These are phyloP conservation scores for Russula virescens DNA, from an alignment of 768 basidiomycete genomes.

Conservation along the genomic window DNA sequence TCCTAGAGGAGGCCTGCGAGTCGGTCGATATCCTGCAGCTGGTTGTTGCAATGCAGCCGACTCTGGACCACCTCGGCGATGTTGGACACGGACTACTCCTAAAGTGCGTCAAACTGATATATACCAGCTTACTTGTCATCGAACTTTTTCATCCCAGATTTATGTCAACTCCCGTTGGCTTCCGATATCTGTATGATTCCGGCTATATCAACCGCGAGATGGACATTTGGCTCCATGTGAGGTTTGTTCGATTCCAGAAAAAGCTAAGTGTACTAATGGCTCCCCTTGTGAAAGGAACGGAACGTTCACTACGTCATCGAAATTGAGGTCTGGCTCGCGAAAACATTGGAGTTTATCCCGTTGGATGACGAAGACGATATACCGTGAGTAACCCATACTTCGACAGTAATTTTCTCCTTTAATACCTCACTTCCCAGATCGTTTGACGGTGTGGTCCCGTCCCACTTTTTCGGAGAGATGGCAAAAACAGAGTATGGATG, in stretches of 20 bases:
- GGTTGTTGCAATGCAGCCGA: constrained; percentile 92
- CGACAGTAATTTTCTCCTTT: neutral
- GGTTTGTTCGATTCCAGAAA: constrained; percentile 26
- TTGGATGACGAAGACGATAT: constrained; percentile 60
- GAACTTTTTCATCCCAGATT: constrained; percentile 48
- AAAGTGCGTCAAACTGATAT: constrained; percentile 48
- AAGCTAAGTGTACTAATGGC: constrained; percentile 15
- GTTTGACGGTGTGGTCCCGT: constrained; percentile 83
- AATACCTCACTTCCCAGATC: constrained; percentile 36
- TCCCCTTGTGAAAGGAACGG: constrained; percentile 56
- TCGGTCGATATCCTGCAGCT: constrained; percentile 75
- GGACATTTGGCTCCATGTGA: constrained; percentile 92
- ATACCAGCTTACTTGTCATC: neutral
- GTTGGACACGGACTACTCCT: constrained; percentile 84
- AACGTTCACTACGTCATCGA: constrained; percentile 92
- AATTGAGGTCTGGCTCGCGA: constrained; percentile 86
- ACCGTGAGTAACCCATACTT: constrained; percentile 34
- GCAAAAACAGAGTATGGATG: constrained; percentile 95
- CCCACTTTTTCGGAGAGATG: constrained; percentile 98
- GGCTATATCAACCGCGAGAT: constrained; percentile 93
- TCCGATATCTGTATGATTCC: constrained; percentile 84
- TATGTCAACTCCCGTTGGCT: constrained; percentile 90
- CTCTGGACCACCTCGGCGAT: constrained; percentile 91
- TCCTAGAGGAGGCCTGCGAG: constrained; percentile 87
- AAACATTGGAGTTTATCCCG: constrained; percentile 54